Evolutionary conservation across 108 stramenopile genomes (phyloP).

Genomic region (Cyclotella sp.): DNA sequence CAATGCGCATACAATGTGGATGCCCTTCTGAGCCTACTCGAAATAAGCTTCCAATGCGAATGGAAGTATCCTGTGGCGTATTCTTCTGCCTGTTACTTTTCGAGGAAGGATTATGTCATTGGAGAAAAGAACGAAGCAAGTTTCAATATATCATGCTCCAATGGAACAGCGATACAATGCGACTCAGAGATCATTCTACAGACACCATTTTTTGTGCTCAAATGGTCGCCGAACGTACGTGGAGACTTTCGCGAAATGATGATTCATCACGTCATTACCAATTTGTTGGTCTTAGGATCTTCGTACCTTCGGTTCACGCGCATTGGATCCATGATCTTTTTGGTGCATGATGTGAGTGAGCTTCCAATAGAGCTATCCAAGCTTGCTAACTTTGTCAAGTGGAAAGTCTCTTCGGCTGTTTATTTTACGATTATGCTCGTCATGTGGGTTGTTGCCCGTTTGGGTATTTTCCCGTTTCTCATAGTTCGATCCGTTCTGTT

Average conservation of each 20-base stretch:
- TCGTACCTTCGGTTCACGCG: conserved; percentile 71
- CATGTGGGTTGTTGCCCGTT: conserved; percentile 72
- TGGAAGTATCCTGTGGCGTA: conserved; percentile 44
- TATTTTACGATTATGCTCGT: conserved; percentile 78
- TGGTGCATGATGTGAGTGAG: conserved; percentile 87
- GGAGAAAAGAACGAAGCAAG: conserved; percentile 35
- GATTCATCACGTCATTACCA: conserved; percentile 87
- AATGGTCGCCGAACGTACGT: conserved; percentile 70
- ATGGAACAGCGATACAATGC: conserved; percentile 11
- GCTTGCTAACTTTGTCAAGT: conserved; percentile 90
- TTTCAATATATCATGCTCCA: neutral
- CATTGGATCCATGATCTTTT: conserved; percentile 82
- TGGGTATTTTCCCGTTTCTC: conserved; percentile 77
- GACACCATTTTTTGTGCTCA: conserved; percentile 55
- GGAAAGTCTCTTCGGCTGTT: conserved; percentile 76
- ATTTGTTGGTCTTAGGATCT: conserved; percentile 68
- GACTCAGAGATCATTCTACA: conserved; percentile 16
- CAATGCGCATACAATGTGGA: conserved; percentile 89
- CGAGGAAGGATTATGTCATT: conserved; percentile 33
- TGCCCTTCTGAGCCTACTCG: conserved; percentile 72
- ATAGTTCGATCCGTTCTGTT: conserved; percentile 63
- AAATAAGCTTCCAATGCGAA: conserved; percentile 59
- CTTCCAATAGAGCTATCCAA: conserved; percentile 89
- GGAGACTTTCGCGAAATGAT: conserved; percentile 94
- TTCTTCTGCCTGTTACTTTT: conserved; percentile 43